Evolutionary conservation across 1,284 basidiomycete species (phyloP).

Genomic region (Sutorius eximius): DNA sequence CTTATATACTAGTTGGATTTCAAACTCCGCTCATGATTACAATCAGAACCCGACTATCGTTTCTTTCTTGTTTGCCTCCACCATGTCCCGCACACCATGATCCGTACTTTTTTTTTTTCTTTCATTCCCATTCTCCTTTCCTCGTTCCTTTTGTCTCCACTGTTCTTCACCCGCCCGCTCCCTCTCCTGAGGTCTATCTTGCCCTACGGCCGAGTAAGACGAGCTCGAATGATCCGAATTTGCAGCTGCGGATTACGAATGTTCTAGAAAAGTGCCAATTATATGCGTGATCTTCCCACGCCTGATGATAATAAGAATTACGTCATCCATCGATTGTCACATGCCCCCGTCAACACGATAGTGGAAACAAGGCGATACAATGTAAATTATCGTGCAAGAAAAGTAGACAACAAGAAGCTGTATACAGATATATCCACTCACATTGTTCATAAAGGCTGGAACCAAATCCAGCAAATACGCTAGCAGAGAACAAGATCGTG

Average conservation of each 20-base stretch:
- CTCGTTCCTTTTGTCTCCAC: neutral
- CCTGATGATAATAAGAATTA: conserved; percentile 11
- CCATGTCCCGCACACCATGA: conserved; percentile 16
- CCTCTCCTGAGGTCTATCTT: neutral
- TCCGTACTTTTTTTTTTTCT: conserved; percentile 5
- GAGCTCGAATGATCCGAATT: neutral
- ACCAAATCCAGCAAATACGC: neutral
- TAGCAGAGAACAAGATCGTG: neutral
- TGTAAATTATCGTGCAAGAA: conserved; percentile 9
- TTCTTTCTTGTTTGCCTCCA: conserved; percentile 29
- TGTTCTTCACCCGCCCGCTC: neutral
- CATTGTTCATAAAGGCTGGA: conserved; percentile 1
- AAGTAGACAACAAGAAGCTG: neutral
- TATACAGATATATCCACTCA: conserved; percentile 8
- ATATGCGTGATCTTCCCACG: conserved; percentile 14
- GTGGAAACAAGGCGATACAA: neutral
- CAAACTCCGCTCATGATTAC: conserved; percentile 34
- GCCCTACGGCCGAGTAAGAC: neutral
- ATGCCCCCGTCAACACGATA: neutral
- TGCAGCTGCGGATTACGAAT: conserved; percentile 17
- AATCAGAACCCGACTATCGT: conserved; percentile 3
- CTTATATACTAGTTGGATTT: conserved; percentile 33
- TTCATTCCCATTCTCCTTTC: neutral
- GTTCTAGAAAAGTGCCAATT: conserved; percentile 28
- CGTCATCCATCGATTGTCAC: neutral